These are phyloP conservation scores for Podaxis sp. DNA, from an alignment of 768 basidiomycete genomes.

Conservation along the genomic window DNA sequence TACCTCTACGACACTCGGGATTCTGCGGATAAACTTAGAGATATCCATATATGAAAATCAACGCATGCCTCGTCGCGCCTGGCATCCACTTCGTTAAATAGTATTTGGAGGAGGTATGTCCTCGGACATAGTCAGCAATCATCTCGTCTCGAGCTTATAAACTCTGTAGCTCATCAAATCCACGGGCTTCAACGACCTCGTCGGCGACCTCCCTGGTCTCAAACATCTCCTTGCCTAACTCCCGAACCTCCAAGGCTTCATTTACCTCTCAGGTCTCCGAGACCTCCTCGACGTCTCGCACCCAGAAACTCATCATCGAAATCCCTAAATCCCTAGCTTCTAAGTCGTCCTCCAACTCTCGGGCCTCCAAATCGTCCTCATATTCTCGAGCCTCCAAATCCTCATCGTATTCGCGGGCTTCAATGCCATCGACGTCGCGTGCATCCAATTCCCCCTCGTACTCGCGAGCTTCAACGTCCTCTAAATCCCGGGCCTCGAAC, in stretches of 20 bases:
- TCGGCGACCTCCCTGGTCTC: neutral
- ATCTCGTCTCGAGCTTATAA: neutral
- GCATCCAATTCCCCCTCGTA: neutral
- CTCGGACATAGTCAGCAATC: neutral
- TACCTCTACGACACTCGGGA: too few species aligned
- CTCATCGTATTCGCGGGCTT: neutral
- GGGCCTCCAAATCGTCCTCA: slow-evolving; percentile 1
- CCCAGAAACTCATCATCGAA: neutral
- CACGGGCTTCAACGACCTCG: neutral
- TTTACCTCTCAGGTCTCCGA: neutral
- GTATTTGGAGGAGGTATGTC: neutral
- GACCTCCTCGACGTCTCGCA: neutral
- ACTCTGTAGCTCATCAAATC: neutral
- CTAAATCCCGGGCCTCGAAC: neutral
- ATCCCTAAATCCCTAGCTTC: neutral
- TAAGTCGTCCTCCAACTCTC: neutral
- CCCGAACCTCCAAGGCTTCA: neutral
- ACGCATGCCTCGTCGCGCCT: neutral
- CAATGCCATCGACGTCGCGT: neutral
- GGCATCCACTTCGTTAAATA: neutral
- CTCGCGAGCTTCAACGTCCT: neutral
- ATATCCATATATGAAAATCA: neutral
- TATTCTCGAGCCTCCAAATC: neutral
- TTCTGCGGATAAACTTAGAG: too few species aligned
- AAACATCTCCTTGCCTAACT: neutral